These are phyloP conservation scores for Catunica adiposa DNA, from an alignment of 2,329 filamentous ascomycete genomes.

Conservation along the genomic window DNA sequence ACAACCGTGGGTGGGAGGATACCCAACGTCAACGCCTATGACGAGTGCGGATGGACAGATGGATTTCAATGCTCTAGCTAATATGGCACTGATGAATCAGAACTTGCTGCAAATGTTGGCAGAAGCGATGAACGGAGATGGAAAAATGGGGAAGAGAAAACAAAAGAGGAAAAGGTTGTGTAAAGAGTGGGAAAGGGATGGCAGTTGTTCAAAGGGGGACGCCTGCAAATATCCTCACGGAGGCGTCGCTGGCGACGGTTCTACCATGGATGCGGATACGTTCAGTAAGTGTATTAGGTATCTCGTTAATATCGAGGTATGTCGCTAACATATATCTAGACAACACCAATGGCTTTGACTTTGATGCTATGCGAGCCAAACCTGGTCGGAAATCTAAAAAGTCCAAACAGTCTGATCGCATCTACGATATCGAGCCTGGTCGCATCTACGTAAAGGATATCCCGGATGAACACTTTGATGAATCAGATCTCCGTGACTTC, in stretches of 20 bases:
- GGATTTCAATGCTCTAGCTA: conserved; percentile 10
- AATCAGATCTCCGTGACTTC: conserved; percentile 48
- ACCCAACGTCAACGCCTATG: not conserved
- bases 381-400: conserved; percentile 23
- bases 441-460: conserved; percentile 65
- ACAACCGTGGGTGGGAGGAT: conserved; percentile 3
- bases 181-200: conserved; percentile 8
- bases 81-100: conserved; percentile 12
- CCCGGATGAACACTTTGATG: conserved; percentile 51
- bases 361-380: not conserved
- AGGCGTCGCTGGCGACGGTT: not conserved
- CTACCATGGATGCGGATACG: not conserved
- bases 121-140: not conserved
- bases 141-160: not conserved
- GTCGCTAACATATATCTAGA: not conserved
- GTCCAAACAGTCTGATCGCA: conserved; percentile 26
- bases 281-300: conserved; percentile 8
- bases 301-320: not conserved
- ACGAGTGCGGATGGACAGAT: not conserved
- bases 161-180: conserved; percentile 11
- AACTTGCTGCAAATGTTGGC: conserved; percentile 12
- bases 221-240: conserved; percentile 7
- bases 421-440: conserved; percentile 44
- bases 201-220: conserved; percentile 7
- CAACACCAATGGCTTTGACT: not conserved